Base-by-base conservation (phyloP, 78 protist species). In the Dictyostelium citrinum region DNA sequence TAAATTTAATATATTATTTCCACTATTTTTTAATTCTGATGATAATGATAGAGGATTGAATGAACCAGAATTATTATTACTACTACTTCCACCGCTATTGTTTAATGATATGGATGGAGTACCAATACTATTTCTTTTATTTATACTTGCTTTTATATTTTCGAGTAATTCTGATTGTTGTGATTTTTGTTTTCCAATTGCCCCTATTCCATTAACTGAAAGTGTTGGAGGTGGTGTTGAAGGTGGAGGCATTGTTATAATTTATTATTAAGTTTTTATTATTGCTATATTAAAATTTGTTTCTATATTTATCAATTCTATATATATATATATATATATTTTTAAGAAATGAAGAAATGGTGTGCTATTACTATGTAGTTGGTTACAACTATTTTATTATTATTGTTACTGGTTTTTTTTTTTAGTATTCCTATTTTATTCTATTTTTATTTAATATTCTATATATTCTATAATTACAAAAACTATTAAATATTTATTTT, bases 51-150 rank as follows among this genome's bases (percentile, higher is more conserved):
- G 41, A 20, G 58, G 49, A 41, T 75, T 75, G 22, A 14, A 20
- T 55, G 64, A 55, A 16, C 58, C 55, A 29, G 24, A 27, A 35
- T 71, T 61, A 24, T 27, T 29, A 70, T 11, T 17, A 14, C 37
- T 75, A n/a, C 55, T 9, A 33, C 81, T 41, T 20, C 33, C 58
- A 22, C 81, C 51, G 2, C 55, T 75, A 41, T 46, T 78, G 3
- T 20, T 29, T 7, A 76, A 41, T 41, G 82, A 22, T 39, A 41
- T 76, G n/a, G 49, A 35, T 14, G 43, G 72, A 55, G 22, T 33
- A 11, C 72, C 81, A 11, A 80, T 29, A 55, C 84, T 80, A 35
- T 80, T 80, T 80, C 84, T 80, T 35, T 80, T 80, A 80, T 80
- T 80, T 17, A 80, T 49, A 9, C 41, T 20, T 27, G 84, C 84